Evolutionary conservation across 1,284 basidiomycete genomes (phyloP).

Genomic region (Sanguinoderma infundibulare): DNA sequence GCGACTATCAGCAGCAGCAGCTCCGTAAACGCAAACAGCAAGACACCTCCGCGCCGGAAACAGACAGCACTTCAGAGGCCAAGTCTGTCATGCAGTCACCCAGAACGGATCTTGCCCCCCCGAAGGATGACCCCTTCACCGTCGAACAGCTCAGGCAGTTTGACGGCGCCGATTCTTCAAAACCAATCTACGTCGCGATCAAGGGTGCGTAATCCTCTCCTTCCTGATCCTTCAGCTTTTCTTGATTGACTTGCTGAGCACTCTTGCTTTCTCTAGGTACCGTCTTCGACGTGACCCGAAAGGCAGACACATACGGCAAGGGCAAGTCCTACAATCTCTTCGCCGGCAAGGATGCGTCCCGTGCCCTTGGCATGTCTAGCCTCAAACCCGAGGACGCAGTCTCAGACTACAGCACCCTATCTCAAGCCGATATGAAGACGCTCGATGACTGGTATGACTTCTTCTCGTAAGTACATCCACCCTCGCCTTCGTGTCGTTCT

Average conservation of each 20-base stretch:
- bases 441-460: constrained; percentile 92
- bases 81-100: constrained; percentile 76
- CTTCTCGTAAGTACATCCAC: constrained; percentile 55
- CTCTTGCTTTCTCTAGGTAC: constrained; percentile 52
- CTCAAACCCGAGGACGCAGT: constrained; percentile 89
- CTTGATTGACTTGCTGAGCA: background rate
- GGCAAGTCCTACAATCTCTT: constrained; percentile 76
- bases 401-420: constrained; percentile 83
- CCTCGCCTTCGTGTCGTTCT: background rate
- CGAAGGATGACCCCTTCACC: constrained; percentile 80
- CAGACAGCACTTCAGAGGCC: constrained; percentile 38
- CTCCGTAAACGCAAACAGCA: constrained; percentile 16
- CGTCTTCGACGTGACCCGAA: constrained; percentile 85
- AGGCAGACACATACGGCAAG: constrained; percentile 81
- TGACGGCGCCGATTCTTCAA: constrained; percentile 66
- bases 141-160: constrained; percentile 68
- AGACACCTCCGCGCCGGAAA: constrained; percentile 14
- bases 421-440: constrained; percentile 80
- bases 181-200: constrained; percentile 87
- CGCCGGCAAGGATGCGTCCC: constrained; percentile 91
- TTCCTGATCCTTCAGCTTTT: background rate
- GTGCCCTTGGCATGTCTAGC: constrained; percentile 84
- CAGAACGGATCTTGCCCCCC: constrained; percentile 65
- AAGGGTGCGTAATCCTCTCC: constrained; percentile 62
- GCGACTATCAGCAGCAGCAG: constrained; percentile 21